A percentile compares a stretch with the other conserved stretches of the same genome.
These are phyloP conservation scores for Mycena rebaudengoi DNA, from an alignment of 768 basidiomycete species.

Conservation along the genomic window DNA sequence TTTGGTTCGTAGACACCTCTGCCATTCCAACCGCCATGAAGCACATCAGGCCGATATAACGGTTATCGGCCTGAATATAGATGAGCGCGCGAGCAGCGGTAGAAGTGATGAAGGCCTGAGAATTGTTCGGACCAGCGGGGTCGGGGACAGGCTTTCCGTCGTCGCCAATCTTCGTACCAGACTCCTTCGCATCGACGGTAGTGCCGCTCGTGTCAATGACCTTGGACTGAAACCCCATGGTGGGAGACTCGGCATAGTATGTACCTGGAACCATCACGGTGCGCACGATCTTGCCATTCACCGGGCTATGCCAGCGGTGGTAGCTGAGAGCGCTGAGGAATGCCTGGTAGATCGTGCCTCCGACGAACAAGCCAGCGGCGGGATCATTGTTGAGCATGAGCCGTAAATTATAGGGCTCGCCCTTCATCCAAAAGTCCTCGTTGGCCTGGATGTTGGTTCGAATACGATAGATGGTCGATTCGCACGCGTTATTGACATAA, in stretches of 20 bases:
- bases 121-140: too few relatives aligned
- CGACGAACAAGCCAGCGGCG: constrained; percentile 45
- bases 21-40: constrained; percentile 59
- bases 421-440: constrained; percentile 61
- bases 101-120: constrained; percentile 47
- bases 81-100: constrained; percentile 53
- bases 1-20: constrained; percentile 59
- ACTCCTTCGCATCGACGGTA: not conserved
- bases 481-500: constrained; percentile 53
- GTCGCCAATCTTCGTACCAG: too few relatives aligned
- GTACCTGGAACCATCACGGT: constrained; percentile 48
- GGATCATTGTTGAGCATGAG: constrained; percentile 52
- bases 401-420: constrained; percentile 55
- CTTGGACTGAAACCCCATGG: too few relatives aligned
- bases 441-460: constrained; percentile 39
- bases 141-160: too few relatives aligned
- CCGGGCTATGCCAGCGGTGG: constrained; percentile 61
- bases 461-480: constrained; percentile 50
- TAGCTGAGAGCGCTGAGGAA: constrained; percentile 56
- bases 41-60: constrained; percentile 53
- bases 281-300: constrained; percentile 45
- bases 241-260: constrained; percentile 44
- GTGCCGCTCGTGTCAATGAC: not conserved
- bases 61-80: constrained; percentile 49
- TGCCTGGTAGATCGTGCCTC: constrained; percentile 54